These are phyloP conservation scores for Alternaria sp. DNA, from an alignment of 2,329 filamentous ascomycete species.

Conservation along the genomic window DNA sequence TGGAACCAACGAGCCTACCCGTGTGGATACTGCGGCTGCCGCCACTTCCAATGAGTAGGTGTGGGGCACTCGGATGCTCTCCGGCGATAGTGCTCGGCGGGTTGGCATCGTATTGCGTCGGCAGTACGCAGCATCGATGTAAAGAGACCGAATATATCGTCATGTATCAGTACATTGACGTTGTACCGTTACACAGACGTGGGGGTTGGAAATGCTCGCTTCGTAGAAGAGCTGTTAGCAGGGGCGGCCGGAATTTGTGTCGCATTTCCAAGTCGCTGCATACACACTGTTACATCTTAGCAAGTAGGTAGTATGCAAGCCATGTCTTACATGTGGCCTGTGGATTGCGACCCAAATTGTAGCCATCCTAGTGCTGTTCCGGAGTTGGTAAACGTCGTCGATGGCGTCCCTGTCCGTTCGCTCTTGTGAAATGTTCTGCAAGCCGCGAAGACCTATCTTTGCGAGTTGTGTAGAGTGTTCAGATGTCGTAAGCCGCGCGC, in stretches of 20 bases:
- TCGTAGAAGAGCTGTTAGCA: not conserved
- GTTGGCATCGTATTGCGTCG: slow-evolving; percentile 7
- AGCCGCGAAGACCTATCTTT: not conserved
- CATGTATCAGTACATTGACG: slow-evolving; percentile 14
- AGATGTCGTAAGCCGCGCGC: too few species aligned
- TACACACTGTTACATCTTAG: not conserved
- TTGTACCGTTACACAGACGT: slow-evolving; percentile 1
- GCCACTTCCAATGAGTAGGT: slow-evolving; percentile 11
- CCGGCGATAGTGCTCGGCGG: slow-evolving; percentile 24
- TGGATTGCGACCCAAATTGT: not conserved
- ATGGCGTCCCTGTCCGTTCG: not conserved
- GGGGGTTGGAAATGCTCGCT: not conserved
- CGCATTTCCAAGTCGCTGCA: not conserved
- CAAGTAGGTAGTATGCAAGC: not conserved
- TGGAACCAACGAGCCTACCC: slow-evolving; percentile 11
- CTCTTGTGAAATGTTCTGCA: not conserved
- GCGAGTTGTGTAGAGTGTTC: not conserved
- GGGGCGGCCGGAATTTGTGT: not conserved
- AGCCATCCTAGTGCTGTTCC: not conserved
- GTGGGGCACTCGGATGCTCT: slow-evolving; percentile 17
- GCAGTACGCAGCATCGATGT: slow-evolving; percentile 1
- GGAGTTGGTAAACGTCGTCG: not conserved
- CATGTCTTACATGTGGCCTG: too few species aligned
- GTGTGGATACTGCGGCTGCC: slow-evolving; percentile 1
- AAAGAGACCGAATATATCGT: slow-evolving; percentile 3